Conservation (phyloP, 768 basidiomycete genomes). For the Holtermanniella nyarrowii region DNA sequence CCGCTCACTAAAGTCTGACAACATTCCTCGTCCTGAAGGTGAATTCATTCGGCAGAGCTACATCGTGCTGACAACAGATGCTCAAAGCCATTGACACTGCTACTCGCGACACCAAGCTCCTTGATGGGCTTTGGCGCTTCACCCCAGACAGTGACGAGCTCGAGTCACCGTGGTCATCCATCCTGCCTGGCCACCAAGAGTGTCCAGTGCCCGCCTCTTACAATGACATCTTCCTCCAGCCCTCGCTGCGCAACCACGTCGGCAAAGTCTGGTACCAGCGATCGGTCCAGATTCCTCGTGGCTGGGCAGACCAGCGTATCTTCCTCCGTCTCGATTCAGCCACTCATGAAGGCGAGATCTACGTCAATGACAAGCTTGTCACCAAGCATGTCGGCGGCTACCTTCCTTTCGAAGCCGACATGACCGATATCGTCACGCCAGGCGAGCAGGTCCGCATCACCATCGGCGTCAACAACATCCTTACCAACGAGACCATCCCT, state of each 20-base stretch:
- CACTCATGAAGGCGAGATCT: conserved; percentile 23
- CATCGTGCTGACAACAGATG: conserved; percentile 6
- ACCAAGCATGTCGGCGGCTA: conserved; percentile 19
- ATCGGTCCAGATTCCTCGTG: conserved; percentile 10
- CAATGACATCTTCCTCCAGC: conserved; percentile 24
- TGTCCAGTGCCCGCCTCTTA: conserved; percentile 27
- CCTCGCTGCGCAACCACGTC: conserved; percentile 18
- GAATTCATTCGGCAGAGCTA: too few relatives aligned
- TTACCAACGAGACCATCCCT: conserved; percentile 20
- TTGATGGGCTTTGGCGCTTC: conserved; percentile 23
- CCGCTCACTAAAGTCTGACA: too few relatives aligned
- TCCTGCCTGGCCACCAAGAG: conserved; percentile 17
- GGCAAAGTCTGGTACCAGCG: conserved; percentile 27
- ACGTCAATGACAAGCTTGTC: conserved; percentile 15
- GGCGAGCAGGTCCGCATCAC: conserved; percentile 17
- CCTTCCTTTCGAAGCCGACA: conserved; percentile 21
- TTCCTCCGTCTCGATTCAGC: conserved; percentile 21
- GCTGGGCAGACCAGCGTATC: conserved; percentile 13
- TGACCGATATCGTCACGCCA: conserved; percentile 10
- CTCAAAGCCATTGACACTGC: conserved; percentile 18
- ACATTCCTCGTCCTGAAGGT: too few relatives aligned
- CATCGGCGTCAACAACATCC: conserved; percentile 18
- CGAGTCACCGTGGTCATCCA: conserved; percentile 8
- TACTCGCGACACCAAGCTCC: conserved; percentile 17
- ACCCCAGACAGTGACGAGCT: conserved; percentile 8